A percentile compares a stretch with the other conserved stretches of the same genome.
Conservation (phyloP, 1,139 yeast genomes). For the Ogataea hybrid region DNA sequence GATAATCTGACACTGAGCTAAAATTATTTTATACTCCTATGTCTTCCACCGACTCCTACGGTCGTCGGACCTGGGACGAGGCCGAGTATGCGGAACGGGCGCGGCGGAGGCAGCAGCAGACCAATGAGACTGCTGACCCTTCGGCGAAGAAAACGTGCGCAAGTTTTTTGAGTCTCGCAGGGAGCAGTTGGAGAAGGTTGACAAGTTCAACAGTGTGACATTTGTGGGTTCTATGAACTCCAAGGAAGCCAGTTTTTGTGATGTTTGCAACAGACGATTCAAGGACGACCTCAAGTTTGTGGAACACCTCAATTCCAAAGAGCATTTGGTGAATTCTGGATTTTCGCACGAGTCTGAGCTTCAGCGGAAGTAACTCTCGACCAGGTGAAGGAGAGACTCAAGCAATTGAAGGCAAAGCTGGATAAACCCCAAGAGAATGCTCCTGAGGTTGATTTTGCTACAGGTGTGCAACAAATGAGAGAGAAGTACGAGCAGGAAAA, state of each 20-base stretch:
- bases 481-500: constrained; percentile 41
- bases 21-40: not conserved
- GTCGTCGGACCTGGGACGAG: constrained; percentile 68
- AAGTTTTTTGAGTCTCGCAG: constrained; percentile 30
- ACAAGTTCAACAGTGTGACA: constrained; percentile 43
- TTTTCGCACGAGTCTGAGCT: constrained; percentile 33
- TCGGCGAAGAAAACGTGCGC: constrained; percentile 11
- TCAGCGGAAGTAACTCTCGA: constrained; percentile 34
- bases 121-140: constrained; percentile 10
- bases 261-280: constrained; percentile 72
- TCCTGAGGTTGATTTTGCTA: constrained; percentile 38
- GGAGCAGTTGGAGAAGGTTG: constrained; percentile 36
- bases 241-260: constrained; percentile 81
- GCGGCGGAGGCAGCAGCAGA: constrained; percentile 17
- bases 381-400: constrained; percentile 33
- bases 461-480: constrained; percentile 44
- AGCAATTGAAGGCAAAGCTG: constrained; percentile 31
- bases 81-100: constrained; percentile 59
- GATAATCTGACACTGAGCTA: not conserved
- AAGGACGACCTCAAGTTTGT: constrained; percentile 78
- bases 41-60: constrained; percentile 28
- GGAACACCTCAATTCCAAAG: constrained; percentile 79
- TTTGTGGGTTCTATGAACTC: constrained; percentile 43
- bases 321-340: constrained; percentile 45
- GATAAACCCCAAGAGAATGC: constrained; percentile 36